These are phyloP conservation scores for Bonia amplexicaulis DNA, from an alignment of 176 grass and related monocot species.

Conservation along the genomic window DNA sequence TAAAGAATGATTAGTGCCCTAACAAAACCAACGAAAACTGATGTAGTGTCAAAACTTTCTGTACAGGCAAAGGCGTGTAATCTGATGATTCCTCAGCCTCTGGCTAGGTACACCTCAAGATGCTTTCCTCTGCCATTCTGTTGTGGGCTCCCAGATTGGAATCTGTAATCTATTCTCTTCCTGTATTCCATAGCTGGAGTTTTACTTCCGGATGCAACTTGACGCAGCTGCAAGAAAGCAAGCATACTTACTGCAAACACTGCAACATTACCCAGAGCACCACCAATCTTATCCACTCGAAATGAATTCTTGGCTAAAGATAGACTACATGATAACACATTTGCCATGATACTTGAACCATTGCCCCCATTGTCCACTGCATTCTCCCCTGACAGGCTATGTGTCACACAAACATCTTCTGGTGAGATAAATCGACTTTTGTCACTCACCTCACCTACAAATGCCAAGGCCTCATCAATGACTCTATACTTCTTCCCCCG, in stretches of 20 bases:
- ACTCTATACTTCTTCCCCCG: conserved; percentile 66
- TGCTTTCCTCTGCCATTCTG: conserved; percentile 38
- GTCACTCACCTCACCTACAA: conserved; percentile 61
- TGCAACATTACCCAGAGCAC: conserved; percentile 58
- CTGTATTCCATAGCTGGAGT: conserved; percentile 15
- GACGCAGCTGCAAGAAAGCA: conserved; percentile 70
- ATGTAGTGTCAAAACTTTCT: conserved; percentile 39
- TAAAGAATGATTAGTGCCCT: conserved; percentile 54
- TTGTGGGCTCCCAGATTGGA: conserved; percentile 32
- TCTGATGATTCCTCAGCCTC: conserved; percentile 45
- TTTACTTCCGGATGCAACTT: conserved; percentile 44
- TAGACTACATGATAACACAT: conserved; percentile 48
- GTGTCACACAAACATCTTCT: conserved; percentile 37
- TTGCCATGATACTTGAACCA: conserved; percentile 46
- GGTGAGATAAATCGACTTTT: conserved; percentile 44
- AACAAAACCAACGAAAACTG: conserved; percentile 26
- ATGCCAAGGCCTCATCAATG: conserved; percentile 75
- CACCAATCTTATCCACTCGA: conserved; percentile 33
- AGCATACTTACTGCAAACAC: conserved; percentile 82
- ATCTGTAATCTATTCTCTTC: conserved; percentile 33
- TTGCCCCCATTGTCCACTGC: conserved; percentile 26
- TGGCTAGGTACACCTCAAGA: conserved; percentile 61
- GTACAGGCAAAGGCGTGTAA: conserved; percentile 25
- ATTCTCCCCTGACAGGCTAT: conserved; percentile 34
- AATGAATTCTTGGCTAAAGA: conserved; percentile 60